phyloP scores from a whole-genome alignment of 2,329 filamentous ascomycete species.

The Chaetomium sp. region DNA sequence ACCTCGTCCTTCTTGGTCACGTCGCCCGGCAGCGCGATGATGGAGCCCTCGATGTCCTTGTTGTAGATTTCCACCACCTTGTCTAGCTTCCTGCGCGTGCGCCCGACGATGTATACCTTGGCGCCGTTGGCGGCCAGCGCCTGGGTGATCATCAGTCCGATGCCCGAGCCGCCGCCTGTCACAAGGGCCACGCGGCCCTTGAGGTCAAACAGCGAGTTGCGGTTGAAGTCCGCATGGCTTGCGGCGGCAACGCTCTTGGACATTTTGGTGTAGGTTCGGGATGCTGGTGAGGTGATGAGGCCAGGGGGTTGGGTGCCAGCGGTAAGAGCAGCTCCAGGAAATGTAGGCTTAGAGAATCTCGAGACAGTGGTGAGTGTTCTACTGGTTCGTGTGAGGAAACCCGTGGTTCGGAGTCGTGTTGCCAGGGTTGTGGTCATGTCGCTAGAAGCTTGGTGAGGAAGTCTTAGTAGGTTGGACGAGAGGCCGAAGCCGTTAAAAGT shows the following conservation, averaged over 20 bases:
- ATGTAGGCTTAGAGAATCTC: background rate
- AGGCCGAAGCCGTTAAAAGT: background rate
- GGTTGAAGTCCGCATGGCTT: constrained; percentile 39
- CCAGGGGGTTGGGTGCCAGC: background rate
- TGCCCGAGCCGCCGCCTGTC: constrained; percentile 42
- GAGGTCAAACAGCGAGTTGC: constrained; percentile 53
- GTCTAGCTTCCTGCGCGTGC: constrained; percentile 63
- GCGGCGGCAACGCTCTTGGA: constrained; percentile 37
- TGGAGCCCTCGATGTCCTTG: constrained; percentile 55
- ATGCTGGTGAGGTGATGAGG: background rate
- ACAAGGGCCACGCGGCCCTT: constrained; percentile 48
- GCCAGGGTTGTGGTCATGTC: constrained; percentile 17
- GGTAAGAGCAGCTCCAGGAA: background rate
- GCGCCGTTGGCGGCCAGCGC: constrained; percentile 61
- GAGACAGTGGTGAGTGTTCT: constrained; percentile 13
- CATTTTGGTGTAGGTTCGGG: constrained; percentile 31
- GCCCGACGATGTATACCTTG: constrained; percentile 71
- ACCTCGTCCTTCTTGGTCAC: constrained; percentile 64
- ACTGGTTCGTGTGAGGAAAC: constrained; percentile 7
- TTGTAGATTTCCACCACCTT: constrained; percentile 60
- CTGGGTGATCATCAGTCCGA: constrained; percentile 41
- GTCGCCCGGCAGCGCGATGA: constrained; percentile 63
- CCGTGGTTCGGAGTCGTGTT: constrained; percentile 17
- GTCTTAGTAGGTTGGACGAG: background rate
- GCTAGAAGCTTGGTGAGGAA: background rate